Evolutionary conservation across 768 basidiomycete genomes (phyloP), one percentile per base, ranked within the genome.

Genomic region (Nidula microcarpa): DNA sequence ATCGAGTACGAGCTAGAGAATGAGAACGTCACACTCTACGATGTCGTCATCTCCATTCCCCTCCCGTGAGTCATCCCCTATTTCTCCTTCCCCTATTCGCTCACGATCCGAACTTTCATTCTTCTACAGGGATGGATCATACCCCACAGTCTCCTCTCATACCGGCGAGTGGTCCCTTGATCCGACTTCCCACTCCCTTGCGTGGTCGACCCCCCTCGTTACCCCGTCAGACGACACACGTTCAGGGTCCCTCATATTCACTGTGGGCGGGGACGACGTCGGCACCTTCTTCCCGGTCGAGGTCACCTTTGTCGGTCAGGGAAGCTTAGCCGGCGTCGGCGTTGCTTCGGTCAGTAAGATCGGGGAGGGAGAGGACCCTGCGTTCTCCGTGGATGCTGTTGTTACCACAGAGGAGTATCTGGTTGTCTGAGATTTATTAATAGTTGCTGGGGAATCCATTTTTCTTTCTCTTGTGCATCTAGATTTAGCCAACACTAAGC

Each of bases 1-100:
- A 91, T 98, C 57, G 97, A 98, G 70, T 98, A 97, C 65, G 95
- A 98, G 66, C 87, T 98, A 45, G 94, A 96, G 65, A 90, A 93
- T 57, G 80, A 89, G 57, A 79, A 78, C 47, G 71, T 98, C 51
- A 82, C 84, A 0, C 77, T 98, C 2, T 83, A 91, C 66, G 91
- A 98, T 65, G 82, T 95, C 18, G 77, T 84, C 57, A 92, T 98
- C 56, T 87, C 88, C 50, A 96, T 98, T 60, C 94, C 96, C 23
- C 84, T 98, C 46, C 95, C 95, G 89, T 93, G 69, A 67, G 89
- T 81, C 35, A 43, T 23, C 33, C 43, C 23, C 36, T 52, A 11
- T 13, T 43, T 14, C 17, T 32, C 13, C 32, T 16, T 30, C 23
- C 54, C 54, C 32, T 23, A 32, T 44, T 18, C 33, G 6, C 14